Conservation (phyloP, 2,329 filamentous ascomycete species). For the Talaromyces sp. region DNA sequence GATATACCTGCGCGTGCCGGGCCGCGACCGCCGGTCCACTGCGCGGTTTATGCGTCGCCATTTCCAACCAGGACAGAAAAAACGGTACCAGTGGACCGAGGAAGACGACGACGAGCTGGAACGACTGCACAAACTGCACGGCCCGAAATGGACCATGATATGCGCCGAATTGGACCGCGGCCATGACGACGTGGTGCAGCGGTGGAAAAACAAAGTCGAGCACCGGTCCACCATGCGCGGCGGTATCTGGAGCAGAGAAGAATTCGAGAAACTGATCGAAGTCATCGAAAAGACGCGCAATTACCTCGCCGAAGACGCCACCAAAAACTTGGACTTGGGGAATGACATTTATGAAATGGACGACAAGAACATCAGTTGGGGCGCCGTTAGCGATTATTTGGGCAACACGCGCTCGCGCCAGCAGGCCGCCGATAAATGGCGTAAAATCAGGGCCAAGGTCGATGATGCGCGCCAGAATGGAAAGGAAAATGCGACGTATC, state of each 20-base stretch:
- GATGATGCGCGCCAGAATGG: constrained; percentile 16
- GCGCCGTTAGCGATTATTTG: constrained; percentile 25
- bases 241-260: constrained; percentile 34
- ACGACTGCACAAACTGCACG: constrained; percentile 23
- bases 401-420: constrained; percentile 30
- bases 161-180: constrained; percentile 33
- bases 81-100: constrained; percentile 33
- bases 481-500: constrained; percentile 16
- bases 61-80: constrained; percentile 35
- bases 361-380: constrained; percentile 28
- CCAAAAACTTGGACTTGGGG: constrained; percentile 18
- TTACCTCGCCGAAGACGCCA: constrained; percentile 11
- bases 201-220: constrained; percentile 39
- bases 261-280: constrained; percentile 23
- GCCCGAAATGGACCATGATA: constrained; percentile 33
- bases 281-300: constrained; percentile 22
- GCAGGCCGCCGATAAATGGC: constrained; percentile 37
- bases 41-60: constrained; percentile 39
- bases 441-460: constrained; percentile 25
- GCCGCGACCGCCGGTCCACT: constrained; percentile 33
- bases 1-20: constrained; percentile 31
- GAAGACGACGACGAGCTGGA: constrained; percentile 39
- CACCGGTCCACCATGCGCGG: constrained; percentile 29
- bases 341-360: constrained; percentile 34
- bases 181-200: constrained; percentile 37